Conservation (phyloP, 331 rosid genomes). For the Malus hybrid region DNA sequence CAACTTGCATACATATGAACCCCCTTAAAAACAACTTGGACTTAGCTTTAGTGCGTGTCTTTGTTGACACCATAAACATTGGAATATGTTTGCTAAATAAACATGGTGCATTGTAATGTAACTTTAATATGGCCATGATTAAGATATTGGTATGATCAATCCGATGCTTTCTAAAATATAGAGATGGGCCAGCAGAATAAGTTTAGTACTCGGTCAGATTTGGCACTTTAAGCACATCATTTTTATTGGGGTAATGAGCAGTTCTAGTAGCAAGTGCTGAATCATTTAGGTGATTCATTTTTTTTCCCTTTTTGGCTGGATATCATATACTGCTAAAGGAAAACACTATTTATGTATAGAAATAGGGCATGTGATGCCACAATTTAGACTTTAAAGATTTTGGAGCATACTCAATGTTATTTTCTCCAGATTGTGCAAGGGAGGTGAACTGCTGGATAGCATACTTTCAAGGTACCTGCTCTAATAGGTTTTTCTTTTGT, state of each 20-base stretch:
- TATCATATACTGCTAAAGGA: neutral
- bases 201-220: neutral
- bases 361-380: neutral
- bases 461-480: conserved; percentile 73
- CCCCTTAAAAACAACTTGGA: neutral
- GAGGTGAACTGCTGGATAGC: conserved; percentile 80
- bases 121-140: neutral
- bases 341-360: neutral
- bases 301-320: neutral
- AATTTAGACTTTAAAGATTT: neutral
- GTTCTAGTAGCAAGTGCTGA: neutral
- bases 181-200: neutral
- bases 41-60: neutral
- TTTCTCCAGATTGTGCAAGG: conserved; percentile 69
- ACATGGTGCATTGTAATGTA: neutral
- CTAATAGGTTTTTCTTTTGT: conserved; percentile 2
- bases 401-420: conserved; percentile 10
- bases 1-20: neutral
- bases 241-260: neutral
- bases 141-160: neutral
- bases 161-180: neutral
- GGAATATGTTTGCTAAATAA: neutral
- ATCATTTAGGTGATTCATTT: neutral
- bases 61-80: neutral
- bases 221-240: neutral